Evolutionary conservation across 331 rosid genomes (phyloP).

Genomic region (Malus hybrid): DNA sequence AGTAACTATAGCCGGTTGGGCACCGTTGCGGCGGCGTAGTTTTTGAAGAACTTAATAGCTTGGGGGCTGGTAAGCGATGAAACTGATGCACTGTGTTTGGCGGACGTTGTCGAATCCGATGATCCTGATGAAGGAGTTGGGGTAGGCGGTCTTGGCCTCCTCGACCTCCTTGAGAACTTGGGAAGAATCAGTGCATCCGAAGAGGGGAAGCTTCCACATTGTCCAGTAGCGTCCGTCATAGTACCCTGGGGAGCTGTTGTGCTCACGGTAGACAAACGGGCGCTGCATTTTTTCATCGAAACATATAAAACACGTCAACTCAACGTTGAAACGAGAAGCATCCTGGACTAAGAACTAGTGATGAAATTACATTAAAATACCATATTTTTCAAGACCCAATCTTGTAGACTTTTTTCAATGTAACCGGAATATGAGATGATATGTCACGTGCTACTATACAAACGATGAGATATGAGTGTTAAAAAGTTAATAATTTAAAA

Average conservation of each 20-base stretch:
- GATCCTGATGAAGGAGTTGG: slow-evolving; percentile 20
- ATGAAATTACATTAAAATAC: too few relatives aligned
- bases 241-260: slow-evolving; percentile 48
- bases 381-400: too few relatives aligned
- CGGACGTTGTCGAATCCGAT: slow-evolving; percentile 42
- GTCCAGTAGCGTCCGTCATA: slow-evolving; percentile 49
- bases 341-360: too few relatives aligned
- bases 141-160: slow-evolving; percentile 22
- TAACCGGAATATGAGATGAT: too few relatives aligned
- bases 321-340: too few relatives aligned
- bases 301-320: neutral
- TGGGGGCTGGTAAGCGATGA: slow-evolving; percentile 37
- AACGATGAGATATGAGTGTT: too few relatives aligned
- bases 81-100: slow-evolving; percentile 40
- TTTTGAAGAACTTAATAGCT: neutral
- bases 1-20: neutral
- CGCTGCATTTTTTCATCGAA: slow-evolving; percentile 17
- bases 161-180: slow-evolving; percentile 25
- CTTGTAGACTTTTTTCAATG: too few relatives aligned
- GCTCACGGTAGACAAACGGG: slow-evolving; percentile 51
- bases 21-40: neutral
- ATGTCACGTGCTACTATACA: too few relatives aligned
- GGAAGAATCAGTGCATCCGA: slow-evolving; percentile 29
- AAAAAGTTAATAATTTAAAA: too few relatives aligned
- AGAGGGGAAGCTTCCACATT: slow-evolving; percentile 49